Evolutionary conservation across 441 rosid genomes (phyloP).

Genomic region (Syzygium syzygioides): DNA sequence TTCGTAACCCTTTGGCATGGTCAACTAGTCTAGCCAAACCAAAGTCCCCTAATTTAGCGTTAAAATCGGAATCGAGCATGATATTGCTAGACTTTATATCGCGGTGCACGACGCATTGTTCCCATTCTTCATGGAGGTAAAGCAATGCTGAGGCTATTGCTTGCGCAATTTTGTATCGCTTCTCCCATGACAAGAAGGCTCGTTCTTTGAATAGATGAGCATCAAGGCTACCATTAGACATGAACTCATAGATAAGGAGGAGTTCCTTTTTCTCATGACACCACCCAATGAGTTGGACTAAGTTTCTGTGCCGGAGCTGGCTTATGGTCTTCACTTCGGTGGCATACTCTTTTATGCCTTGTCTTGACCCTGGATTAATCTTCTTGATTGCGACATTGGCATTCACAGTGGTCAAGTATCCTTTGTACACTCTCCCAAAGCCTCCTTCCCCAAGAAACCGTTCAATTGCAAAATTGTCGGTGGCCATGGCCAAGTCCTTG

Average conservation of each 20-base stretch:
- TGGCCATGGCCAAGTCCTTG: neutral
- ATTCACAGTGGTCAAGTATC: neutral
- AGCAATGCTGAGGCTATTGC: neutral
- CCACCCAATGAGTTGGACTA: neutral
- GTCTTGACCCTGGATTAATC: neutral
- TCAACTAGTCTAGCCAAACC: neutral
- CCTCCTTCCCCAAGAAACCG: neutral
- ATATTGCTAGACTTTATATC: neutral
- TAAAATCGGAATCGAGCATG: neutral
- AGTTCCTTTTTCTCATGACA: conserved; percentile 1
- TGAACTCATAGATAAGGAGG: neutral
- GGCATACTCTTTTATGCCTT: neutral
- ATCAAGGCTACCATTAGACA: neutral
- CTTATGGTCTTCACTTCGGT: neutral
- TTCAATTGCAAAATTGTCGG: neutral
- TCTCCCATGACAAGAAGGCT: neutral
- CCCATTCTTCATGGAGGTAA: neutral
- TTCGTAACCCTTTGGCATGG: neutral
- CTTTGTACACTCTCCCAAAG: neutral
- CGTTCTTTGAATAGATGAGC: neutral
- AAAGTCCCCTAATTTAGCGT: neutral
- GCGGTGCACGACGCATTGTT: neutral
- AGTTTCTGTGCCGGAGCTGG: neutral
- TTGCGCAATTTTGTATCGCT: neutral
- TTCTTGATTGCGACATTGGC: neutral